Evolutionary conservation across 495 filamentous ascomycete species (phyloP).

Genomic region (Lindgomyces ingoldianus): DNA sequence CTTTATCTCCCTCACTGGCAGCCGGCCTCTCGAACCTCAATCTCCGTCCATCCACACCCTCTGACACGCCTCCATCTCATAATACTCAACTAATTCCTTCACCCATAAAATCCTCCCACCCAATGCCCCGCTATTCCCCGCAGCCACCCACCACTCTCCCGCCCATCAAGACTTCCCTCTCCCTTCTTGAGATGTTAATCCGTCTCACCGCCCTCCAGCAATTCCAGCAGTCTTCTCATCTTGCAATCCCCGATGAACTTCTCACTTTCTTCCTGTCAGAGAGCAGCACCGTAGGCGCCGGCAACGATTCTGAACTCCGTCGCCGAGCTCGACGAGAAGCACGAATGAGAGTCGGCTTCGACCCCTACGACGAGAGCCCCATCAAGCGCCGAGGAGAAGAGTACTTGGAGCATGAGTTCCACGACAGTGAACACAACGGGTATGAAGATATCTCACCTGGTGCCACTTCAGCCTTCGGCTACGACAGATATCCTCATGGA

Average conservation of each 20-base stretch:
- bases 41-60: constrained; percentile 41
- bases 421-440: constrained; percentile 8
- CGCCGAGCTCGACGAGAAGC: constrained; percentile 71
- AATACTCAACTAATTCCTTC: constrained; percentile 30
- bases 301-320: constrained; percentile 68
- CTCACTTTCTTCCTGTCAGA: constrained; percentile 93
- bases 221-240: constrained; percentile 90
- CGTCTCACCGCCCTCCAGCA: constrained; percentile 93
- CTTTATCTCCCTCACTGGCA: constrained; percentile 43
- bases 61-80: constrained; percentile 36
- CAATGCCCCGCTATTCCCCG: constrained; percentile 38
- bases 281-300: constrained; percentile 70
- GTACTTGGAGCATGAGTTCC: constrained; percentile 52
- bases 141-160: constrained; percentile 20
- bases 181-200: constrained; percentile 89
- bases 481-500: constrained; percentile 33
- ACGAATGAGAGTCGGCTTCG: constrained; percentile 80
- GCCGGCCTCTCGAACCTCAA: constrained; percentile 41
- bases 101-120: constrained; percentile 55
- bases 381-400: constrained; percentile 65
- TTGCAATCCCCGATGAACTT: constrained; percentile 91
- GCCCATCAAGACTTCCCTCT: constrained; percentile 69
- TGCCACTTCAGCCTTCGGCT: constrained; percentile 18
- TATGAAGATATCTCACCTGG: constrained; percentile 12
- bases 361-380: constrained; percentile 75